Conservation (phyloP, 2,329 filamentous ascomycete genomes). For the Alternaria brassicicola region DNA sequence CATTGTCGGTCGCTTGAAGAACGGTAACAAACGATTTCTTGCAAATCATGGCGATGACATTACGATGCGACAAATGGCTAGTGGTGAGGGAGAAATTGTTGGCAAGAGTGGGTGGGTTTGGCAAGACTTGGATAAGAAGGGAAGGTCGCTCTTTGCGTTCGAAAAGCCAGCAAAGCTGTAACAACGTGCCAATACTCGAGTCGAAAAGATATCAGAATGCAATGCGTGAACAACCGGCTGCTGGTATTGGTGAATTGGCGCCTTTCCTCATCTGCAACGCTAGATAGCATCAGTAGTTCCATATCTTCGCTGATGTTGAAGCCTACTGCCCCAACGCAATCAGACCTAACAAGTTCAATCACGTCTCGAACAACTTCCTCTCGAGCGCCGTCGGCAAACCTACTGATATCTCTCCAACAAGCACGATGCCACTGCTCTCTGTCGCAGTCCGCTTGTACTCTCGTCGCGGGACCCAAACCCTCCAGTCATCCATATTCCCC, state of each 20-base stretch:
- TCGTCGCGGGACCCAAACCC: not conserved
- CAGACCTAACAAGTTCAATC: not conserved
- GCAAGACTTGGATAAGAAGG: conserved; percentile 34
- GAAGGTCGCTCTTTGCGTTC: conserved; percentile 40
- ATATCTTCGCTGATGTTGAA: not conserved
- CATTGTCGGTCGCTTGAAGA: conserved; percentile 60
- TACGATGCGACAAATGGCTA: conserved; percentile 56
- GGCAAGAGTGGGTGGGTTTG: conserved; percentile 57
- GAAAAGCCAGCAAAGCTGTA: conserved; percentile 27
- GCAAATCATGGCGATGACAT: conserved; percentile 62
- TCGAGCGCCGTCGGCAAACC: not conserved
- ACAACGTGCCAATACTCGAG: not conserved
- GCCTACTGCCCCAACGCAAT: not conserved
- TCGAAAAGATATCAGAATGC: not conserved
- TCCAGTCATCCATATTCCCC: not conserved
- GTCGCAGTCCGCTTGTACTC: not conserved
- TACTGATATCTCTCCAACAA: not conserved
- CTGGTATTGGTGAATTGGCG: not conserved
- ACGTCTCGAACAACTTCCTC: not conserved
- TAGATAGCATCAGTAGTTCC: not conserved
- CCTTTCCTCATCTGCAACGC: not conserved
- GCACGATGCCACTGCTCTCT: not conserved
- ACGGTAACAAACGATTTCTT: conserved; percentile 58
- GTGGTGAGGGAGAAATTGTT: conserved; percentile 54
- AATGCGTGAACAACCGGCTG: not conserved